phyloP scores from a whole-genome alignment of 768 basidiomycete species.

The Piloderma croceum region DNA sequence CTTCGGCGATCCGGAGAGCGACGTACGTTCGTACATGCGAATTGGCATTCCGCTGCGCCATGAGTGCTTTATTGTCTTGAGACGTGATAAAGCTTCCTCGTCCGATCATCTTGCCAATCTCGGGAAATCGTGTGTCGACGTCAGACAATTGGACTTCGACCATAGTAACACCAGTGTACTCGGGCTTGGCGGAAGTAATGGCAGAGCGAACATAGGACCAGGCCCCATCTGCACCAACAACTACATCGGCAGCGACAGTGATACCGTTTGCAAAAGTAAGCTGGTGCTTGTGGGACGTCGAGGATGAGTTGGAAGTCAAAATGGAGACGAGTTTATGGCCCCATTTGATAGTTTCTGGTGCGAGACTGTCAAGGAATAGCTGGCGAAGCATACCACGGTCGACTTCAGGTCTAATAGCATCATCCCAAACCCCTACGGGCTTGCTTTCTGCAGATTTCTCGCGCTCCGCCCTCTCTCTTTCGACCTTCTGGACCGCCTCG shows the following conservation, averaged over 20 bases:
- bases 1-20: constrained; percentile 6
- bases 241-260: constrained; percentile 11
- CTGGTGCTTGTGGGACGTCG: neutral
- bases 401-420: constrained; percentile 26
- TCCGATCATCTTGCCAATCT: neutral
- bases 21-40: constrained; percentile 22
- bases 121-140: neutral
- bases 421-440: no score
- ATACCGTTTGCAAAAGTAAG: neutral
- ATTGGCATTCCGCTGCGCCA: constrained; percentile 29
- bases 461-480: no score
- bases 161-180: constrained; percentile 23
- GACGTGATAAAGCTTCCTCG: constrained; percentile 6
- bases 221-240: constrained; percentile 37
- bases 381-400: constrained; percentile 19
- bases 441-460: no score
- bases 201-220: constrained; percentile 34
- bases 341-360: constrained; percentile 11
- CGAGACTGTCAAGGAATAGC: constrained; percentile 22
- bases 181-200: constrained; percentile 24
- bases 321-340: neutral
- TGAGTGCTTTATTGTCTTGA: constrained; percentile 19
- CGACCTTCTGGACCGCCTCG: no score
- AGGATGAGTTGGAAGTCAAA: neutral
- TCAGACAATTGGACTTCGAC: neutral